Percentiles rank a stretch among this genome's conserved stretches.
Conservation (phyloP, 2,329 filamentous ascomycete species). For the Berkeleyomyces rouxiae region DNA sequence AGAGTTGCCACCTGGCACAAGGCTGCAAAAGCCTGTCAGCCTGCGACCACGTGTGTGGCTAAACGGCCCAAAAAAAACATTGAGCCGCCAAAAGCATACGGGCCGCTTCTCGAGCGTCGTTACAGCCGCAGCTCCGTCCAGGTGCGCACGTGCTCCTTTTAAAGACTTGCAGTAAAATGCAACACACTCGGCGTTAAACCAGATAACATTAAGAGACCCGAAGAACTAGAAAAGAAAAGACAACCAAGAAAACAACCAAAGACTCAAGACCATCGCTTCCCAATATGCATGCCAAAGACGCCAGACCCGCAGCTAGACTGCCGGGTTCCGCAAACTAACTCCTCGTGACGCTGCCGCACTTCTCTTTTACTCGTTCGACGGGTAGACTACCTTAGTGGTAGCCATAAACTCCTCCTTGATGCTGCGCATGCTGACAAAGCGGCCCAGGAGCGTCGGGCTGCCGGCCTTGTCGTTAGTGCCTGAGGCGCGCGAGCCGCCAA, state of each 20-base stretch:
- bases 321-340: neutral
- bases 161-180: neutral
- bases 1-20: too few relatives aligned
- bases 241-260: neutral
- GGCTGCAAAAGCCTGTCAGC: too few relatives aligned
- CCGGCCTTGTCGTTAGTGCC: constrained; percentile 63
- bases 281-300: neutral
- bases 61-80: too few relatives aligned
- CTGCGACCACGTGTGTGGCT: too few relatives aligned
- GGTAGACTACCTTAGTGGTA: constrained; percentile 47
- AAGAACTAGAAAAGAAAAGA: neutral
- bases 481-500: constrained; percentile 50
- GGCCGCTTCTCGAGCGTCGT: neutral
- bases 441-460: constrained; percentile 42
- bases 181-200: neutral
- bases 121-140: neutral
- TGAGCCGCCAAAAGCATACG: neutral
- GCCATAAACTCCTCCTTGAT: constrained; percentile 62
- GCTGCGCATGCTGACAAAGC: constrained; percentile 50
- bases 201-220: neutral
- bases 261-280: neutral
- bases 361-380: constrained; percentile 44
- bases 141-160: neutral
- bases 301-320: neutral
- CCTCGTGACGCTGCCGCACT: neutral